Conservation (phyloP, 148 eudicot species). For the Bassia scoparia region DNA sequence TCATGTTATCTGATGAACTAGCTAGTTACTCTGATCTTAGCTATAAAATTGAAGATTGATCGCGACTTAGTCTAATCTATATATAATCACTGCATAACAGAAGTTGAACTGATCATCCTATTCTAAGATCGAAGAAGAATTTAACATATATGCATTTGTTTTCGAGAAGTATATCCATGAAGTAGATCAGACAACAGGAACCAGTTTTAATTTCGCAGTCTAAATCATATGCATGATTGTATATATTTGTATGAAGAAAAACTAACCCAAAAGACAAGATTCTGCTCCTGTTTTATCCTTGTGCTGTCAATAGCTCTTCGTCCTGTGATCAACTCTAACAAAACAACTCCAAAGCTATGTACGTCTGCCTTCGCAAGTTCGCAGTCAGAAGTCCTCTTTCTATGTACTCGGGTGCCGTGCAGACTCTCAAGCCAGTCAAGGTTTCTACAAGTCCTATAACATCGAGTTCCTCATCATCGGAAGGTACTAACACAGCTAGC, state of each 20-base stretch:
- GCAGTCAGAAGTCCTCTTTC: conserved; percentile 47
- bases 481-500: conserved; percentile 53
- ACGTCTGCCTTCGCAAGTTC: conserved; percentile 59
- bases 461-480: conserved; percentile 31
- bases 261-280: conserved; percentile 53
- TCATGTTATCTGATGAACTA: no score
- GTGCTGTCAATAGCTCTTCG: conserved; percentile 48
- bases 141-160: no score
- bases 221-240: no score
- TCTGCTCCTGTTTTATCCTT: conserved; percentile 35
- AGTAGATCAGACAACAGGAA: no score
- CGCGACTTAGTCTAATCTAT: no score
- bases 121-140: no score
- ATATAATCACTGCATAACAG: no score
- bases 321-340: conserved; percentile 58
- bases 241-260: not conserved
- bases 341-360: conserved; percentile 65
- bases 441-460: no score
- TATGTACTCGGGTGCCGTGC: conserved; percentile 53
- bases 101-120: no score
- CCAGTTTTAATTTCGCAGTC: not conserved
- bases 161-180: not conserved
- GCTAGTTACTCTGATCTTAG: no score
- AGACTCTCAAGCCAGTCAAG: no score
- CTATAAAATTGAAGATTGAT: no score